phyloP scores from a whole-genome alignment of 2,329 filamentous ascomycete genomes.

The Periconia sp. region DNA sequence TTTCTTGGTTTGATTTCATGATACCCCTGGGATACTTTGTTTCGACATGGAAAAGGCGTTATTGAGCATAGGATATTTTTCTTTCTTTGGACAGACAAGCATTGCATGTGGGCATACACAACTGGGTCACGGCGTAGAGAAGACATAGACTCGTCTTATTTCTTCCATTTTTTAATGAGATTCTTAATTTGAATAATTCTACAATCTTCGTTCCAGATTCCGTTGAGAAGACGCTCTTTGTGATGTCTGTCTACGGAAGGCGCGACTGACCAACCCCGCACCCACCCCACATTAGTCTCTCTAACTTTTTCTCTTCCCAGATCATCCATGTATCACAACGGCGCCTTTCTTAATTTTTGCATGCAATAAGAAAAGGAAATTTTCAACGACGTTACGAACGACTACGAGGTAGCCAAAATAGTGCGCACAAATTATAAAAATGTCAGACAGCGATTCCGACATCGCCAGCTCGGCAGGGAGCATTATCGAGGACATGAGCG shows the following conservation, averaged over 20 bases:
- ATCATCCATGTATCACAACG: not conserved
- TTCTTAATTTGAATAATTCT: no score
- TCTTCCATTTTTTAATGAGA: no score
- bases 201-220: no score
- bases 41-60: no score
- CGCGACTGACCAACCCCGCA: not conserved
- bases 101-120: no score
- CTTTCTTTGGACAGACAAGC: no score
- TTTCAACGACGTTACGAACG: not conserved
- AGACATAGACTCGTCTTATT: no score
- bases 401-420: not conserved
- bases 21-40: no score
- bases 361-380: not conserved
- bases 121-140: no score
- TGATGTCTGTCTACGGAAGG: not conserved
- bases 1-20: no score
- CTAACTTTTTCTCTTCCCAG: not conserved
- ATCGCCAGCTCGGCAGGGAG: slow-evolving; percentile 35
- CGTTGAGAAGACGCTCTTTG: no score
- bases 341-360: not conserved
- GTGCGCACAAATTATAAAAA: slow-evolving; percentile 3
- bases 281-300: not conserved
- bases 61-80: no score
- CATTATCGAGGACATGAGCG: slow-evolving; percentile 38
- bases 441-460: slow-evolving; percentile 35